phyloP scores from a whole-genome alignment of 768 basidiomycete species.

The Tulasnella sp. region DNA sequence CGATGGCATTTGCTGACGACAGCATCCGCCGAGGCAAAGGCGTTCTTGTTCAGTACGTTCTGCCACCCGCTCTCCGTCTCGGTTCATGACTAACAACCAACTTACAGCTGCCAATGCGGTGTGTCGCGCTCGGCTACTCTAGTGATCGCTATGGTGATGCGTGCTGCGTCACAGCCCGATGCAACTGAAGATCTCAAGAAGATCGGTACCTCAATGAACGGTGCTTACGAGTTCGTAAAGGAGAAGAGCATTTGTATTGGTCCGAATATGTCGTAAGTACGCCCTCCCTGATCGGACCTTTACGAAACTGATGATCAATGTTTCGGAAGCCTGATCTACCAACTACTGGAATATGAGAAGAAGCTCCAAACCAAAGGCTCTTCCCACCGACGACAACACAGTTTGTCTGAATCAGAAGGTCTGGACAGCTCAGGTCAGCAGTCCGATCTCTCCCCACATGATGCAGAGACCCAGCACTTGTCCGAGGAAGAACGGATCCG shows the following conservation, averaged over 20 bases:
- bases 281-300: slow-evolving; percentile 31
- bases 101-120: slow-evolving; percentile 81
- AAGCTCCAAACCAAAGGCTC: slow-evolving; percentile 42
- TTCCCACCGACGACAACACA: slow-evolving; percentile 47
- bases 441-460: slow-evolving; percentile 54
- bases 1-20: slow-evolving; percentile 77
- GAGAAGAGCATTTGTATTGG: slow-evolving; percentile 83
- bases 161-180: slow-evolving; percentile 70
- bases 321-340: slow-evolving; percentile 74
- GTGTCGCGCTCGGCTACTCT: slow-evolving; percentile 88
- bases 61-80: not conserved
- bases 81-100: slow-evolving; percentile 27
- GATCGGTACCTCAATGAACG: slow-evolving; percentile 64
- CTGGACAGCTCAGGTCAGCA: slow-evolving; percentile 33
- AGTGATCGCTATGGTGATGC: slow-evolving; percentile 89
- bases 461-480: slow-evolving; percentile 37
- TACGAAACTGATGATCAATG: slow-evolving; percentile 30
- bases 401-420: slow-evolving; percentile 34
- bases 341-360: slow-evolving; percentile 87
- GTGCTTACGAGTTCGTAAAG: slow-evolving; percentile 85
- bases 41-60: slow-evolving; percentile 77
- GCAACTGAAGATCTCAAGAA: slow-evolving; percentile 69
- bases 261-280: slow-evolving; percentile 89
- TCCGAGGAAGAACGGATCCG: slow-evolving; percentile 25
- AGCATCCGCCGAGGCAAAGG: slow-evolving; percentile 72